These are phyloP conservation scores for Closterium sp. DNA, from an alignment of 139 green algal species.

Conservation along the genomic window DNA sequence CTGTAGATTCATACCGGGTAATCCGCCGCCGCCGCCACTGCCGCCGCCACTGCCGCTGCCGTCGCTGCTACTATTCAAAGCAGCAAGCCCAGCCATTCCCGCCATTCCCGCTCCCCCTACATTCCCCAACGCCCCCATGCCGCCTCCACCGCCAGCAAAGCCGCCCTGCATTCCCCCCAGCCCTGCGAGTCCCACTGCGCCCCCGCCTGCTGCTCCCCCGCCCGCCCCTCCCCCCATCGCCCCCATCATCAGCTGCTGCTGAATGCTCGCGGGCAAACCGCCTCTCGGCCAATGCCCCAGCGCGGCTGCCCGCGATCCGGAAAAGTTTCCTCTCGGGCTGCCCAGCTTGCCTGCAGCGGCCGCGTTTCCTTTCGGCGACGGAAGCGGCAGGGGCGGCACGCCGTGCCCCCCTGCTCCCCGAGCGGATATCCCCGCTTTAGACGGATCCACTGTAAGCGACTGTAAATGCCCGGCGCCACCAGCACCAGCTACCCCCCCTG, in stretches of 20 bases:
- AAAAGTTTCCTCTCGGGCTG: background rate
- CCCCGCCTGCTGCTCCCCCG: background rate
- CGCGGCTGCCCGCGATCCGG: background rate
- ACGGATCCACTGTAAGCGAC: background rate
- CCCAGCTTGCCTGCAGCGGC: background rate
- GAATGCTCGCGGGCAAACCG: background rate
- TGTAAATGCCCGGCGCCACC: background rate
- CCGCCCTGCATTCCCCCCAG: no score
- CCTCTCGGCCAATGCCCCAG: background rate
- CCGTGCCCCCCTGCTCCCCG: background rate
- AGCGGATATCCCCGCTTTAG: background rate
- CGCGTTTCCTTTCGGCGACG: background rate
- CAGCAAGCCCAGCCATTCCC: background rate
- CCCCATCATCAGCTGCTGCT: background rate
- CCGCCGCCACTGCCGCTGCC: background rate
- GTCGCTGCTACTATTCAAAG: background rate
- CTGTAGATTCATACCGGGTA: background rate
- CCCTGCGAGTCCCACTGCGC: background rate
- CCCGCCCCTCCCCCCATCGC: background rate
- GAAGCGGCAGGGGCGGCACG: background rate
- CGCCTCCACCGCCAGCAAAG: background rate
- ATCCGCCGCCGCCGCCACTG: background rate
- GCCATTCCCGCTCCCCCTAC: background rate
- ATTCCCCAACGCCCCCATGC: background rate
- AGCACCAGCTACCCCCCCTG: background rate